Base-by-base conservation (phyloP, 1,284 basidiomycete genomes). In the Cryptococcus sp. region DNA sequence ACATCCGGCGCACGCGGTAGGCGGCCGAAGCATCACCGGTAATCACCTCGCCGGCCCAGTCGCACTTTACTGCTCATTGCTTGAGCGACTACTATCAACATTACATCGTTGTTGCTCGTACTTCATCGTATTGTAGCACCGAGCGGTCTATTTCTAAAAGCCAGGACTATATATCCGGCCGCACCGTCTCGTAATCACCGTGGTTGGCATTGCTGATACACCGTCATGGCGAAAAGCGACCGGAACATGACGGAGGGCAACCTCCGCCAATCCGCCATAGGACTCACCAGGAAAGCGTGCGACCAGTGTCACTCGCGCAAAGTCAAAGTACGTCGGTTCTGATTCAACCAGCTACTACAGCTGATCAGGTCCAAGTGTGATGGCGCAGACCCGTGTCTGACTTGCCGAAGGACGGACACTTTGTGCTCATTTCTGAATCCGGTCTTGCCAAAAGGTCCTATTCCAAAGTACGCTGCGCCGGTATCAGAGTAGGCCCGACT, bases 261-360 rank as follows among this genome's bases (percentile, higher is more conserved):
- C 22, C 47, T 3, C 47, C 20, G 47, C 13, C 47, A 20, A 17
- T 3, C n/a, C 20, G 47, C 3, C 47, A 11, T 6, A 13, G n/a
- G 19, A 7, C 53, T 48, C 15, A 50, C 55, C 50, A 58, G 56
- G 47, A 50, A 59, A 22, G 69, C 69, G 16, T 71, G 69, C 52
- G 69, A 71, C 42, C 57, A 60, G 25, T 71, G 69, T 53, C 68
- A 69, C 54, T 52, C 48, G 20, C 56, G 66, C n/a, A 68, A 67
- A 56, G 63, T 69, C 60, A 71, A 71, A 55, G 69, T 69, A 44
- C 45, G 64, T 50, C 5, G 23, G 15, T 3, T 3, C 13, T 15
- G 19, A 17, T 13, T 35, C 25, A 25, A 20, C 11, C 10, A 49
- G 8, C 6, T 42, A 17, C 8, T 2, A 46, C 22, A 42, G 39